These are phyloP conservation scores for Pyricularia grisea DNA, from an alignment of 2,329 filamentous ascomycete genomes.

Conservation along the genomic window DNA sequence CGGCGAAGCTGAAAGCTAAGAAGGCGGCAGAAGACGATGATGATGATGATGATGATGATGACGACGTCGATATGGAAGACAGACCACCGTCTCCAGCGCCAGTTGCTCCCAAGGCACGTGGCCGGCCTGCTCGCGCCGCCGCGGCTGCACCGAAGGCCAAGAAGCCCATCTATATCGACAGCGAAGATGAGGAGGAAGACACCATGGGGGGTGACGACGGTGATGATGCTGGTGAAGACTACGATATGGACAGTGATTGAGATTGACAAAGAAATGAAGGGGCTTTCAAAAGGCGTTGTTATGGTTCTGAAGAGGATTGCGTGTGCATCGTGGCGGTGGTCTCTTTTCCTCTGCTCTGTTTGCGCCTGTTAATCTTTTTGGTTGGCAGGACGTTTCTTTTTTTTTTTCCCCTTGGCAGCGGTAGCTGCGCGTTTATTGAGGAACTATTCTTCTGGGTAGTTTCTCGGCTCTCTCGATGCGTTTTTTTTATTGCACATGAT, in stretches of 20 bases:
- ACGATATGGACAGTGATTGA: slow-evolving; percentile 7
- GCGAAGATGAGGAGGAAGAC: slow-evolving; percentile 20
- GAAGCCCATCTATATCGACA: slow-evolving; percentile 28
- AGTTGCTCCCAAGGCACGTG: slow-evolving; percentile 20
- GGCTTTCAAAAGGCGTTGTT: not conserved
- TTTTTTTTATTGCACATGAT: not conserved
- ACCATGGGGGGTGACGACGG: slow-evolving; percentile 17
- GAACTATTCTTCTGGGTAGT: not conserved
- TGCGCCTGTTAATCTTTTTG: not conserved
- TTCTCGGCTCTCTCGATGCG: not conserved
- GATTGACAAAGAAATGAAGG: not conserved
- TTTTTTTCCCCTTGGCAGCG: not conserved
- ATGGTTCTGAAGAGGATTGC: not conserved
- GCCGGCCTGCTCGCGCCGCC: slow-evolving; percentile 29
- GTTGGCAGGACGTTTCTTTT: not conserved
- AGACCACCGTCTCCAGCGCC: slow-evolving; percentile 13
- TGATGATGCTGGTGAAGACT: slow-evolving; percentile 29
- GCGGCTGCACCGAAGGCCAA: slow-evolving; percentile 26
- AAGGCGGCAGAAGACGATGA: slow-evolving; percentile 27
- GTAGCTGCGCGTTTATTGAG: not conserved
- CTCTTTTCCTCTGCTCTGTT: not conserved
- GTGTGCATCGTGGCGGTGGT: not conserved
- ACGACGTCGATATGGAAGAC: slow-evolving; percentile 16
- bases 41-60: slow-evolving; percentile 22
- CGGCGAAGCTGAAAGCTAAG: slow-evolving; percentile 31